phyloP scores from a whole-genome alignment of 768 basidiomycete genomes.

The Tricholoma bakamatsutake region DNA sequence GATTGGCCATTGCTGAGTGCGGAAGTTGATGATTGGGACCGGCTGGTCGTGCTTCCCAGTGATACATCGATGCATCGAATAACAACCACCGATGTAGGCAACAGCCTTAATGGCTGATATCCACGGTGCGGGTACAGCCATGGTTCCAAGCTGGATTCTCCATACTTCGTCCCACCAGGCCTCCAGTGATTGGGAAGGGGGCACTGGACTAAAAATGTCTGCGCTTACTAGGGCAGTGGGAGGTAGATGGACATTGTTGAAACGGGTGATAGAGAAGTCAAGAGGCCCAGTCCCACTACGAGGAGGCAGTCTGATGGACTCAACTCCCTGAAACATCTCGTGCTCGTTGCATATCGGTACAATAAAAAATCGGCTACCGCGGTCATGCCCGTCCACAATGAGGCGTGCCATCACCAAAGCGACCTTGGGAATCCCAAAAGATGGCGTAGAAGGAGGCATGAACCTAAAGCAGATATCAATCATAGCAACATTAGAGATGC shows the following conservation, averaged over 20 bases:
- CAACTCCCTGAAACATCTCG: slow-evolving; percentile 49
- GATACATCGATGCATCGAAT: slow-evolving; percentile 50
- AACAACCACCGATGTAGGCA: slow-evolving; percentile 52
- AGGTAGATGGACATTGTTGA: slow-evolving; percentile 48
- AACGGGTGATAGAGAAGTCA: slow-evolving; percentile 52
- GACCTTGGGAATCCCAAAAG: slow-evolving; percentile 47
- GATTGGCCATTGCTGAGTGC: slow-evolving; percentile 61
- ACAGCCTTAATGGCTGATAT: slow-evolving; percentile 46
- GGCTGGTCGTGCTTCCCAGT: slow-evolving; percentile 35
- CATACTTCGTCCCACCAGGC: slow-evolving; percentile 54
- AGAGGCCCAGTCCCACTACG: slow-evolving; percentile 49
- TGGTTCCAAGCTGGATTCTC: slow-evolving; percentile 50
- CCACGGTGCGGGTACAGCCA: slow-evolving; percentile 43
- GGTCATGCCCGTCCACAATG: slow-evolving; percentile 44
- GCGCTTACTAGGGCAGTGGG: slow-evolving; percentile 43
- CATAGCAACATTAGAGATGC: slow-evolving; percentile 3
- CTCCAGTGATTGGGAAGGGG: slow-evolving; percentile 34
- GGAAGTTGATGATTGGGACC: slow-evolving; percentile 53
- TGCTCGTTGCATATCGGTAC: slow-evolving; percentile 48
- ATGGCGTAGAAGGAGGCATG: slow-evolving; percentile 53
- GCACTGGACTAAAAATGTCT: slow-evolving; percentile 33
- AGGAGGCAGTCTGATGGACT: slow-evolving; percentile 42
- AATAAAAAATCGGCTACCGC: slow-evolving; percentile 47
- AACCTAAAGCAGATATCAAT: slow-evolving; percentile 31
- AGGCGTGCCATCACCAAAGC: slow-evolving; percentile 53